phyloP scores from a whole-genome alignment of 1,139 yeast genomes.

The Blastobotrys elegans region DNA sequence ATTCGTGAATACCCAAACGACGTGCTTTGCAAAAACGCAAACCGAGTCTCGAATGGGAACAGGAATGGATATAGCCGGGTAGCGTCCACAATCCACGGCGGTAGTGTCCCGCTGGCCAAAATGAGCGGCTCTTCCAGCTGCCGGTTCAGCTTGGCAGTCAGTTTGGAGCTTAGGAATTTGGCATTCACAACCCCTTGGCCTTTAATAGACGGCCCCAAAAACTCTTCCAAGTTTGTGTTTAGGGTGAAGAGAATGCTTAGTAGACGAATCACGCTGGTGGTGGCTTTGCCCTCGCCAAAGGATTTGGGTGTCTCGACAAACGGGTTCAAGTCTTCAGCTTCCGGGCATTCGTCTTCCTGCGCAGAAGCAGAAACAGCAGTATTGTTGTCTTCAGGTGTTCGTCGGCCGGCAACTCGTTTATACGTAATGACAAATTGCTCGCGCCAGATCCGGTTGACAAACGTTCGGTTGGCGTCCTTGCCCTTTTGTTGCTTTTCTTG shows the following conservation, averaged over 20 bases:
- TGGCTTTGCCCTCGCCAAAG: constrained; percentile 39
- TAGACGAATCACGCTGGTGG: constrained; percentile 50
- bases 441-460: constrained; percentile 54
- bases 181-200: constrained; percentile 36
- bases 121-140: constrained; percentile 88
- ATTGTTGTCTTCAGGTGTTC: background rate
- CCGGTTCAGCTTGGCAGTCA: constrained; percentile 80
- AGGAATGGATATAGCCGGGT: constrained; percentile 74
- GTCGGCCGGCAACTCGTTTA: constrained; percentile 36
- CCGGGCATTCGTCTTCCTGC: constrained; percentile 9
- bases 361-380: background rate
- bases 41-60: constrained; percentile 78
- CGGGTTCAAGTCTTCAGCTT: constrained; percentile 34
- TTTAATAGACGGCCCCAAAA: constrained; percentile 17
- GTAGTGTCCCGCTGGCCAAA: constrained; percentile 72
- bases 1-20: constrained; percentile 89
- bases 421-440: constrained; percentile 51
- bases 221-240: constrained; percentile 36
- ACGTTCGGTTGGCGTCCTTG: constrained; percentile 18
- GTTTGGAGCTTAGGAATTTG: constrained; percentile 67
- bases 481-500: constrained; percentile 9
- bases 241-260: constrained; percentile 50
- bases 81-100: constrained; percentile 75
- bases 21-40: constrained; percentile 75
- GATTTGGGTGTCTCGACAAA: constrained; percentile 29